Percentiles rank a stretch among this genome's conserved stretches.
These are phyloP conservation scores for Saccharomycopsis sp. DNA, from an alignment of 805 yeast genomes.

Conservation along the genomic window DNA sequence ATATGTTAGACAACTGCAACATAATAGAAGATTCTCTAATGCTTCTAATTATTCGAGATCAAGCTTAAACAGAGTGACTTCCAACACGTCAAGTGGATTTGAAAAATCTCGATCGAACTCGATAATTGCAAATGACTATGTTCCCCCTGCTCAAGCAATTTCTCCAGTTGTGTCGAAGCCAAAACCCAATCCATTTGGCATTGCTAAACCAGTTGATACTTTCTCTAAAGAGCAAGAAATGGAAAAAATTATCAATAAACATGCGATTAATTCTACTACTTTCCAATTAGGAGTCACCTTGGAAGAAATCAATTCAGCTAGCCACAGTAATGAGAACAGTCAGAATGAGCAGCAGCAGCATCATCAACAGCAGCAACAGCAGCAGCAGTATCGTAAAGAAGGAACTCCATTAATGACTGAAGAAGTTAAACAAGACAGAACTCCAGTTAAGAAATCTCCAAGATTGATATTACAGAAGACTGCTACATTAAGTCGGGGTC, in stretches of 20 bases:
- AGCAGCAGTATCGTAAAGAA: neutral
- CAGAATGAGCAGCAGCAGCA: neutral
- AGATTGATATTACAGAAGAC: constrained; percentile 4
- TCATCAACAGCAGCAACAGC: neutral
- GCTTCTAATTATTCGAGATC: neutral
- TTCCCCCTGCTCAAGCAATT: no score
- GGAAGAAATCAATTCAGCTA: neutral
- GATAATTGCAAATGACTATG: no score
- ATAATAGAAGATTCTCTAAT: no score
- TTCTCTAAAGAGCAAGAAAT: constrained; percentile 35
- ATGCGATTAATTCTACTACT: constrained; percentile 20
- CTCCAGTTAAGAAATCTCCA: constrained; percentile 4
- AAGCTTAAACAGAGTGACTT: no score
- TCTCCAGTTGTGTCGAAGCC: neutral
- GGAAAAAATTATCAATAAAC: constrained; percentile 24
- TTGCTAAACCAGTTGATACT: constrained; percentile 42
- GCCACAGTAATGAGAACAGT: neutral
- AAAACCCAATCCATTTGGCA: constrained; percentile 40
- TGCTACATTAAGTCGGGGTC: neutral
- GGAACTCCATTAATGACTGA: neutral
- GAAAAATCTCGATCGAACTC: no score
- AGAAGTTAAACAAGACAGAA: neutral
- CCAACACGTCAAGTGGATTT: no score
- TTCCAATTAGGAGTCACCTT: constrained; percentile 13
- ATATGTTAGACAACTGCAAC: neutral